Percentiles rank a stretch among this genome's conserved stretches.
These are phyloP conservation scores for Corymbia citriodora DNA, from an alignment of 441 rosid genomes.

Conservation along the genomic window DNA sequence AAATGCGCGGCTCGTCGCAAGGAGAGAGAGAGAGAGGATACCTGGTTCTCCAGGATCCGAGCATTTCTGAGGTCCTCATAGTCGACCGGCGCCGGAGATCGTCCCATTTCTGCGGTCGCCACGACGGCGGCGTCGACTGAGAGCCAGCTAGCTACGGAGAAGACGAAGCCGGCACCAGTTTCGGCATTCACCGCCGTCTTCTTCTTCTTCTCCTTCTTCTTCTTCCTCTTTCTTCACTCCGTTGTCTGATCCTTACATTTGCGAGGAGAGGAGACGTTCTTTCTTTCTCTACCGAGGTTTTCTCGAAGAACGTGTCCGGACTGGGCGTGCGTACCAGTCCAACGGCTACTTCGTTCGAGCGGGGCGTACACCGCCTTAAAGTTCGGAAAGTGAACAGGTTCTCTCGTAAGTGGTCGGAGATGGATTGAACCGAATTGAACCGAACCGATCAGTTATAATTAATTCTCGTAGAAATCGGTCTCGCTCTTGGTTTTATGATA, in stretches of 20 bases:
- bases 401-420: no score
- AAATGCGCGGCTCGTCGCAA: no score
- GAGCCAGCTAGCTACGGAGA: neutral
- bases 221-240: neutral
- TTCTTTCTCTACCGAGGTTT: neutral
- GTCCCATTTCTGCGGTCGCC: neutral
- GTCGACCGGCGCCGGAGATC: neutral
- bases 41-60: conserved; percentile 35
- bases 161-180: neutral
- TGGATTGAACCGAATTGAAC: no score
- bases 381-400: no score
- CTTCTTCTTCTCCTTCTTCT: neutral
- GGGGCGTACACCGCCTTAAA: neutral
- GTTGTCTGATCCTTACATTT: no score
- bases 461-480: no score
- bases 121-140: neutral
- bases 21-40: neutral
- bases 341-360: neutral
- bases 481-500: no score
- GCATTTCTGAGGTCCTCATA: conserved; percentile 28
- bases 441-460: neutral
- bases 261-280: neutral
- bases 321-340: neutral
- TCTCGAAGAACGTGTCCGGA: neutral
- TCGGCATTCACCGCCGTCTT: neutral